A percentile compares a stretch with the other conserved stretches of the same genome.
These are phyloP conservation scores for Linaria vulgaris DNA, from an alignment of 257 asterid genomes.

Conservation along the genomic window DNA sequence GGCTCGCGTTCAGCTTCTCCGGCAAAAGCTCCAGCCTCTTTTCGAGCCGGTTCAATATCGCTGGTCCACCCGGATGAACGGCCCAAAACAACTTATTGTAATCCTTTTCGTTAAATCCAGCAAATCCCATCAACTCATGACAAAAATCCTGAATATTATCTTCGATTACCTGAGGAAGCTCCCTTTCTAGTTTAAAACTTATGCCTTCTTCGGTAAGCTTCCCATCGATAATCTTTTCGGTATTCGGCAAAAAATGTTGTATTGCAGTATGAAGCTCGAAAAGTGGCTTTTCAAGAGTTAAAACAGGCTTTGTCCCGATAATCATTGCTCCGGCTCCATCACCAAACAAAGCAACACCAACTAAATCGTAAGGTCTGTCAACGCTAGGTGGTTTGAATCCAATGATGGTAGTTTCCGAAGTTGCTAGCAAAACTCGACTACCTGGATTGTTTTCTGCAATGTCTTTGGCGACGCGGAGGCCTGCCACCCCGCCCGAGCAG, in stretches of 20 bases:
- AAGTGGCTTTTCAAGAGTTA: slow-evolving; percentile 45
- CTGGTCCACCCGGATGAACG: slow-evolving; percentile 98
- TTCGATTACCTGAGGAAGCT: slow-evolving; percentile 81
- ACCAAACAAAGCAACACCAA: slow-evolving; percentile 90
- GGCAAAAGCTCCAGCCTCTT: slow-evolving; percentile 67
- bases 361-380: slow-evolving; percentile 75
- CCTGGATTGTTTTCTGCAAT: slow-evolving; percentile 95
- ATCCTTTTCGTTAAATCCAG: slow-evolving; percentile 37
- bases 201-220: slow-evolving; percentile 87
- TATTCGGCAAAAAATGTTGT: slow-evolving; percentile 78
- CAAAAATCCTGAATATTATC: slow-evolving; percentile 70
- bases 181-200: slow-evolving; percentile 73
- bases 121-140: slow-evolving; percentile 46
- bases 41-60: slow-evolving; percentile 75
- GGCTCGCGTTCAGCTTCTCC: slow-evolving; percentile 64
- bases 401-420: slow-evolving; percentile 86
- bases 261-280: slow-evolving; percentile 72
- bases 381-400: slow-evolving; percentile 86
- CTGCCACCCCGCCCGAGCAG: slow-evolving; percentile 99
- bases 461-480: slow-evolving; percentile 93
- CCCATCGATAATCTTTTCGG: slow-evolving; percentile 89
- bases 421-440: slow-evolving; percentile 69
- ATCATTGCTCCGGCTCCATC: slow-evolving; percentile 94
- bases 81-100: slow-evolving; percentile 88
- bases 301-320: slow-evolving; percentile 49